Evolutionary conservation across 805 yeast genomes (phyloP).

Genomic region (Saccharomyces cerevisiae): DNA sequence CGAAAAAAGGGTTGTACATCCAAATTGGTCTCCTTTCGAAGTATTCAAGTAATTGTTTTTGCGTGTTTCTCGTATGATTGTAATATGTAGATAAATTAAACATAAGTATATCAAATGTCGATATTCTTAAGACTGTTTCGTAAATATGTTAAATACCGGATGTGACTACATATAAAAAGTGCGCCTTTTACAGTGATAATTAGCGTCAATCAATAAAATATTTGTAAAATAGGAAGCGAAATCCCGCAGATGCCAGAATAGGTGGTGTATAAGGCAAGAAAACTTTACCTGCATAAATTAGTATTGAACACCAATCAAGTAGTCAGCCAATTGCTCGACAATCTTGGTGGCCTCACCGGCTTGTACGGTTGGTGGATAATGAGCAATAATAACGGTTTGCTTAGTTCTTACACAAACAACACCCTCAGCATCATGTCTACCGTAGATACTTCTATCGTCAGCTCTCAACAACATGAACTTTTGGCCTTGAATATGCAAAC

Average conservation of each 20-base stretch:
- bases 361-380: constrained; percentile 82
- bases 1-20: constrained; percentile 19
- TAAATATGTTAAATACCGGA: background rate
- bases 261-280: background rate
- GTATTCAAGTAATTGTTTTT: constrained; percentile 6
- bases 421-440: constrained; percentile 85
- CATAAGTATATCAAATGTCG: background rate
- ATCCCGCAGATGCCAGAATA: background rate
- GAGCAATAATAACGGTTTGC: constrained; percentile 89
- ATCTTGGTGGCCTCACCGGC: constrained; percentile 93
- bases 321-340: constrained; percentile 93
- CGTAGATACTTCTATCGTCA: constrained; percentile 89
- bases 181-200: background rate
- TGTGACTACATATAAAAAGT: background rate
- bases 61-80: background rate
- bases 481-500: constrained; percentile 75
- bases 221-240: background rate
- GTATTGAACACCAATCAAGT: constrained; percentile 80
- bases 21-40: constrained; percentile 14
- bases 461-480: constrained; percentile 86
- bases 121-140: background rate
- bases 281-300: constrained; percentile 26
- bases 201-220: background rate
- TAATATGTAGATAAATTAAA: background rate
- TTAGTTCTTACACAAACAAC: constrained; percentile 85